Evolutionary conservation across 768 basidiomycete genomes (phyloP).

Genomic region (Pluteus cervinus): DNA sequence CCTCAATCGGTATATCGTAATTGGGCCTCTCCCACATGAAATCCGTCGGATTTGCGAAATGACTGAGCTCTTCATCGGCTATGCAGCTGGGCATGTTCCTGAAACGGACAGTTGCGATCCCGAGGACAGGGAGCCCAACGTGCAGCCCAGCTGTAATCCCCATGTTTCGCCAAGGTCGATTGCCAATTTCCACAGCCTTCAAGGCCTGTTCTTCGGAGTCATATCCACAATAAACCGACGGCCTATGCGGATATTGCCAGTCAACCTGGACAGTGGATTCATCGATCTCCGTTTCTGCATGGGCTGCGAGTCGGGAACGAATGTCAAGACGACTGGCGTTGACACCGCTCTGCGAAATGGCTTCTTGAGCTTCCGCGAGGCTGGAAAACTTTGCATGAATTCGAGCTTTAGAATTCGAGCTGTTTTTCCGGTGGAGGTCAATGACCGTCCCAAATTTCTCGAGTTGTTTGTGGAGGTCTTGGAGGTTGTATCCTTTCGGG

Average conservation of each 20-base stretch:
- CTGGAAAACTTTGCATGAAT: conserved; percentile 40
- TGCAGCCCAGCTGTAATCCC: conserved; percentile 45
- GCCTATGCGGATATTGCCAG: conserved; percentile 55
- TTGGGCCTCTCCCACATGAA: conserved; percentile 49
- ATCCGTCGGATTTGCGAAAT: conserved; percentile 41
- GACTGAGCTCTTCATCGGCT: conserved; percentile 32
- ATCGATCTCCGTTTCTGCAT: too few relatives aligned
- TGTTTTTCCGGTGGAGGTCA: too few relatives aligned
- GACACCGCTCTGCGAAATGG: conserved; percentile 44
- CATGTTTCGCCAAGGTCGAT: conserved; percentile 27
- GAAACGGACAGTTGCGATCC: conserved; percentile 56
- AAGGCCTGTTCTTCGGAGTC: conserved; percentile 39
- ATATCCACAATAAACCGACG: conserved; percentile 62
- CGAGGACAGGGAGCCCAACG: conserved; percentile 52
- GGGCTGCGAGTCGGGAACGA: too few relatives aligned
- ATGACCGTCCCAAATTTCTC: conserved; percentile 40
- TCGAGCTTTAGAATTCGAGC: too few relatives aligned
- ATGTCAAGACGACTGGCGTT: too few relatives aligned
- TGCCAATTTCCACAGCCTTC: conserved; percentile 43
- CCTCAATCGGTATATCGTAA: conserved; percentile 33
- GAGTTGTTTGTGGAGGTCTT: conserved; percentile 32
- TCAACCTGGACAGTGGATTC: conserved; percentile 53
- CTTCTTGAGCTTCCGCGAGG: conserved; percentile 45
- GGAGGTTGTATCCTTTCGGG: conserved; percentile 25
- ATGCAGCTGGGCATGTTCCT: conserved; percentile 42